Evolutionary conservation across 352 stramenopile species (phyloP).

Genomic region (Pythium rishiriense): DNA sequence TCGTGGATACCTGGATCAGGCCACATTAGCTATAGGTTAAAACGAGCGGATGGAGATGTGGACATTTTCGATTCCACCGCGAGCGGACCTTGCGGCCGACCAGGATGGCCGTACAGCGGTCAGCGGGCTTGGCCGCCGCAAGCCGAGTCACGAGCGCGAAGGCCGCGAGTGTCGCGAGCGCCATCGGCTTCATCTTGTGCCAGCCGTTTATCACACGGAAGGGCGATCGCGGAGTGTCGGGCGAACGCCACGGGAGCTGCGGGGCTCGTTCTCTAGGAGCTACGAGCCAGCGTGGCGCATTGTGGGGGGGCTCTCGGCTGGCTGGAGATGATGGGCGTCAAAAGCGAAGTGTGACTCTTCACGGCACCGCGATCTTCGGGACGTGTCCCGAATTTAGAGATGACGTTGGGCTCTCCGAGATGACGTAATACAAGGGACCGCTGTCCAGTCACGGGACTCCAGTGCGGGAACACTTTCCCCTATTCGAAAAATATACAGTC

Average conservation of each 20-base stretch:
- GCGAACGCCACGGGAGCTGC: too few species aligned
- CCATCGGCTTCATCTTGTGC: background rate
- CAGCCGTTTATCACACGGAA: background rate
- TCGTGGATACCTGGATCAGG: conserved; percentile 53
- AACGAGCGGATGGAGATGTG: background rate
- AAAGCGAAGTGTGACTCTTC: conserved; percentile 1
- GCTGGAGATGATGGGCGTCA: background rate
- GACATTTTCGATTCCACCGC: background rate
- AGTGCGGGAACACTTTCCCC: too few species aligned
- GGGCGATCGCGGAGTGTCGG: background rate
- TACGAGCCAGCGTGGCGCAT: background rate
- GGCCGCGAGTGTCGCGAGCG: background rate
- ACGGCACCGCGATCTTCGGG: background rate
- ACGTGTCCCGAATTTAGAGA: background rate
- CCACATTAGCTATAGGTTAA: background rate
- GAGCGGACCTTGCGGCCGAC: conserved; percentile 12
- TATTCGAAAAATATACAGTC: background rate
- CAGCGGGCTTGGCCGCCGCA: background rate
- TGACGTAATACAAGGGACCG: background rate
- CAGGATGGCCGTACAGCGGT: conserved; percentile 20
- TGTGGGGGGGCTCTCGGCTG: background rate
- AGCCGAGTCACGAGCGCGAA: background rate
- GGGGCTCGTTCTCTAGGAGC: too few species aligned
- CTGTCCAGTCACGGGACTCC: too few species aligned
- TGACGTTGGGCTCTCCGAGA: background rate